Evolutionary conservation across 2,329 filamentous ascomycete genomes (phyloP), one percentile per base, ranked within the genome.

Genomic region (Ceratocystis ficicola): DNA sequence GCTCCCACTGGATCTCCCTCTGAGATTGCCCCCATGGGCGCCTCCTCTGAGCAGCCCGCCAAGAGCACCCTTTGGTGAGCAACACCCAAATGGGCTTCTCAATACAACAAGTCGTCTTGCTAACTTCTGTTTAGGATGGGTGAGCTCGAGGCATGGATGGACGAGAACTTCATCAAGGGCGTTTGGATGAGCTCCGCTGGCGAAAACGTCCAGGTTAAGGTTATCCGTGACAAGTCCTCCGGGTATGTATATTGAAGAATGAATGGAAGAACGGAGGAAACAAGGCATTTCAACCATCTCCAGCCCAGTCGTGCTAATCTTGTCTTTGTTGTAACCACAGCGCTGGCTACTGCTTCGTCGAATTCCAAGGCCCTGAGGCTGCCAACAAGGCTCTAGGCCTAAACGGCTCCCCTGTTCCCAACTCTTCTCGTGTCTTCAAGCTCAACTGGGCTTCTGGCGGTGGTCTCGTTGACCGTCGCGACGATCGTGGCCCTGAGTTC

Each of bases 371-470:
- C 71, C 82, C 91, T 8, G 90, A 92, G 48, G 89, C 92, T 68
- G 94, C 94, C 52, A 87, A 85, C 72, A 96, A 96, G 81, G 94
- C 94, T 46, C 83, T 99, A n/a, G 81, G 81, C 60, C 81, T 97
- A 62, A 97, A 96, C 75, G 93, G 94, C 62, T 87, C 85, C 66
- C 80, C 89, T 61, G 95, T 99, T 71, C 92, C 93, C 59, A 96
- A 96, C 82, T 95, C 91, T 68, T 88, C 88, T 72, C 90, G 94
- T 55, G 87, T 90, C 62, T 99, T 99, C 84, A 97, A 97, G 83
- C 86, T 99, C 68, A 99, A 99, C 84, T 99, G 94, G 94, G 94
- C 94, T 70, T 96, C 91, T 70, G 94, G 94, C 70, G 94, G 94
- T 73, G 94, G 94, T 67, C 83, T 99, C 52, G 90, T 95, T 71